phyloP scores from a whole-genome alignment of 208 protist genomes.

The Acanthamoeba sp. region DNA sequence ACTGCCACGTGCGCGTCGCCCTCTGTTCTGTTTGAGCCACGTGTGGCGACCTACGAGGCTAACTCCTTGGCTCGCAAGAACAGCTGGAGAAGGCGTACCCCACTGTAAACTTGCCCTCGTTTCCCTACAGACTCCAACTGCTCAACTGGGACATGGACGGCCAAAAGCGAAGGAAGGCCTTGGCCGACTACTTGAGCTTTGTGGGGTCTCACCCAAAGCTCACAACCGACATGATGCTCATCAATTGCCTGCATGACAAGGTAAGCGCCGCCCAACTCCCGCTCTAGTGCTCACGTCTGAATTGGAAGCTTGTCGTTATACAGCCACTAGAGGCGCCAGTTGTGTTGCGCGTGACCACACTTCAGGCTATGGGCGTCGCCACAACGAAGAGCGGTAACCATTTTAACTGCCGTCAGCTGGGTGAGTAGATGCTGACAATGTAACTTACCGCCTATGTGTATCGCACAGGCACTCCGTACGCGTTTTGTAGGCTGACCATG shows the following conservation, averaged over 20 bases:
- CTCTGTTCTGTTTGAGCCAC: neutral
- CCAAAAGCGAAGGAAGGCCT: neutral
- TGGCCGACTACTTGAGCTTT: neutral
- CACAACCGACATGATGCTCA: neutral
- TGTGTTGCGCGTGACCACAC: neutral
- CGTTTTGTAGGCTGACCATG: slow-evolving; percentile 5
- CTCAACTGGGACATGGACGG: neutral
- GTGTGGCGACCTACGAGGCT: neutral
- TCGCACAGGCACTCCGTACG: neutral
- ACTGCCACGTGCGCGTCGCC: neutral
- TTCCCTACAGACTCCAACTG: neutral
- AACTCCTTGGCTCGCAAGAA: neutral
- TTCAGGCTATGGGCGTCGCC: neutral
- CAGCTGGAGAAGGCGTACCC: slow-evolving; percentile 7
- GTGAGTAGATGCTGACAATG: neutral
- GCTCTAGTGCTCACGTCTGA: neutral
- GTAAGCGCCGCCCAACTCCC: neutral
- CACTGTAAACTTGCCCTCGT: neutral
- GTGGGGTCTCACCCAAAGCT: neutral
- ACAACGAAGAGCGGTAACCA: neutral
- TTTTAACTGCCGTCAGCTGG: neutral
- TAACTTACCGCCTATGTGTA: no score
- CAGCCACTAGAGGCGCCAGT: neutral
- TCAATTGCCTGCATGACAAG: neutral
- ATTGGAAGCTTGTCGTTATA: neutral